phyloP scores from a whole-genome alignment of 1,139 yeast genomes.

The Candida neerlandica region DNA sequence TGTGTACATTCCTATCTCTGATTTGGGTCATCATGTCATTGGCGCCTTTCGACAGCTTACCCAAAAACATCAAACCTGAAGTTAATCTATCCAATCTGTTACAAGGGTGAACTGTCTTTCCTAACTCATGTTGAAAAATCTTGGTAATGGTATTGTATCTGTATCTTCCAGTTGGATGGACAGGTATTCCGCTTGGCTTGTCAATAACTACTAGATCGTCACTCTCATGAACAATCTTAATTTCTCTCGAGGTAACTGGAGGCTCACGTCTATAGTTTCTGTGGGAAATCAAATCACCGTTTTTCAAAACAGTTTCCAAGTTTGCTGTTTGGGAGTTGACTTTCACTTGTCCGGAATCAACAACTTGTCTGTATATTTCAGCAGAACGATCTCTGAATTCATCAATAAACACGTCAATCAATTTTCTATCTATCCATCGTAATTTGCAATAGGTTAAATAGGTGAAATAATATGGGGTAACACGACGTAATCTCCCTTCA shows the following conservation, averaged over 20 bases:
- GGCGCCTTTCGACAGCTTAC: conserved; percentile 81
- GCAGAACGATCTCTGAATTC: conserved; percentile 86
- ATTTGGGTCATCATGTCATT: conserved; percentile 75
- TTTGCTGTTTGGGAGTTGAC: conserved; percentile 68
- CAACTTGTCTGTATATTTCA: conserved; percentile 67
- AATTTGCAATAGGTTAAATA: conserved; percentile 88
- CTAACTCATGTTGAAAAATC: conserved; percentile 68
- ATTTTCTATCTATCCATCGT: conserved; percentile 84
- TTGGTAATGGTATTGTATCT: conserved; percentile 87
- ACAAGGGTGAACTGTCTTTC: conserved; percentile 77
- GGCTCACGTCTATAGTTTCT: conserved; percentile 90
- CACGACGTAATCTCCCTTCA: conserved; percentile 67
- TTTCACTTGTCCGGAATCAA: conserved; percentile 71
- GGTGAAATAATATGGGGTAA: conserved; percentile 85
- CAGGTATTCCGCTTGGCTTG: conserved; percentile 95
- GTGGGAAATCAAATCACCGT: conserved; percentile 87
- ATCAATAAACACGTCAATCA: conserved; percentile 75
- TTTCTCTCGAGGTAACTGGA: conserved; percentile 72
- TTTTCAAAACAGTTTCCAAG: conserved; percentile 65
- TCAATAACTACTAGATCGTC: conserved; percentile 83
- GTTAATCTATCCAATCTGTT: conserved; percentile 90
- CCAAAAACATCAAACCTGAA: conserved; percentile 92
- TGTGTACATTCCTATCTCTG: conserved; percentile 72
- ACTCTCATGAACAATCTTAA: conserved; percentile 76
- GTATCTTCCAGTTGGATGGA: conserved; percentile 94